Conservation (phyloP, 805 yeast species). For the Saturnispora mendoncae region DNA sequence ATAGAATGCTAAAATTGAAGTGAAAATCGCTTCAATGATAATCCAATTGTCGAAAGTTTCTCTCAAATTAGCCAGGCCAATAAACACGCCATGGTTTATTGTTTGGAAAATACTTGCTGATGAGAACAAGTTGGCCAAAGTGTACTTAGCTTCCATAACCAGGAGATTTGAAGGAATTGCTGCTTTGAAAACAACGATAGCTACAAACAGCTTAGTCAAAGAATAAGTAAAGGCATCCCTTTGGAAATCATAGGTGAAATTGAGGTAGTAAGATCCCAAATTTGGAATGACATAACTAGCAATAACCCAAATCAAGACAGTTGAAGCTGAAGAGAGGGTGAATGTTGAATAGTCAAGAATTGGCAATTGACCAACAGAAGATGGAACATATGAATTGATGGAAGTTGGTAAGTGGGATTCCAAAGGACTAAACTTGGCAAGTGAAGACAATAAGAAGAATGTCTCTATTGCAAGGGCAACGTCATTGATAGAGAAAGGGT, state of each 20-base stretch:
- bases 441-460: constrained; percentile 14
- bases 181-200: constrained; percentile 30
- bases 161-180: constrained; percentile 19
- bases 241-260: constrained; percentile 44
- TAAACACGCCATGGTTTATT: constrained; percentile 18
- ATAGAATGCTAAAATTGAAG: constrained; percentile 40
- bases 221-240: constrained; percentile 46
- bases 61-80: constrained; percentile 33
- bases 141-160: constrained; percentile 26
- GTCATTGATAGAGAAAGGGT: constrained; percentile 27
- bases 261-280: constrained; percentile 40
- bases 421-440: constrained; percentile 16
- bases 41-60: constrained; percentile 41
- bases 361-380: constrained; percentile 15
- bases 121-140: constrained; percentile 21
- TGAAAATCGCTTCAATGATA: constrained; percentile 37
- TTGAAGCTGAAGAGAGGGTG: constrained; percentile 25
- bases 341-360: constrained; percentile 33
- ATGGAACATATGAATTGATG: constrained; percentile 22
- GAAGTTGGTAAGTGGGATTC: constrained; percentile 20
- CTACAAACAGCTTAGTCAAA: constrained; percentile 35
- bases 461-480: constrained; percentile 22
- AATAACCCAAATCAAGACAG: constrained; percentile 34
- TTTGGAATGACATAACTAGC: constrained; percentile 35
- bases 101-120: constrained; percentile 8